phyloP scores from a whole-genome alignment of 208 protist genomes.

The Acanthamoeba lenticulata region DNA sequence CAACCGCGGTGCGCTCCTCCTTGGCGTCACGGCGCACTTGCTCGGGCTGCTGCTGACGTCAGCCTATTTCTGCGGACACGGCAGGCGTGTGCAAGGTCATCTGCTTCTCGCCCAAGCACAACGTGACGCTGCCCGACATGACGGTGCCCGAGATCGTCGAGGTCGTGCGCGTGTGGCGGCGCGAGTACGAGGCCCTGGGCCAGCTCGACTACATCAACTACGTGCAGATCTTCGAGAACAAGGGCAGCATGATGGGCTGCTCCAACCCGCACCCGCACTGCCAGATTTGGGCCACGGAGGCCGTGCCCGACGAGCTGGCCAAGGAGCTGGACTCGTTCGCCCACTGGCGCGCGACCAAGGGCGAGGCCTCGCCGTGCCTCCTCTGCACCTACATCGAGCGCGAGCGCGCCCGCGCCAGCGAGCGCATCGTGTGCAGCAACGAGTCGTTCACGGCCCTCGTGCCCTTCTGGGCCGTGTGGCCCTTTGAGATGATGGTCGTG shows the following conservation, averaged over 20 bases:
- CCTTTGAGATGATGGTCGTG: slow-evolving; percentile 78
- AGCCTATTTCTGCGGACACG: not conserved
- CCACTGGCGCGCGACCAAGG: slow-evolving; percentile 23
- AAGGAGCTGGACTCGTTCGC: slow-evolving; percentile 15
- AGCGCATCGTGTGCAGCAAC: slow-evolving; percentile 72
- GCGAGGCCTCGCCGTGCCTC: slow-evolving; percentile 53
- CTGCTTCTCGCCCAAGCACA: slow-evolving; percentile 80
- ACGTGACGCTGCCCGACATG: slow-evolving; percentile 75
- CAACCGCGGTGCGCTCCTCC: slow-evolving; percentile 55
- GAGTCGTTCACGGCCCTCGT: slow-evolving; percentile 75
- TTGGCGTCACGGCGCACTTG: not conserved
- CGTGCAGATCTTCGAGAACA: slow-evolving; percentile 83
- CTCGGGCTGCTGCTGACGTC: not conserved
- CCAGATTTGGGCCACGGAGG: slow-evolving; percentile 56
- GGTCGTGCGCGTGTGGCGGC: slow-evolving; percentile 73
- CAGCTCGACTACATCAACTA: slow-evolving; percentile 64
- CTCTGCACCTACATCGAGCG: slow-evolving; percentile 69
- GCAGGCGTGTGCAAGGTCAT: slow-evolving; percentile 74
- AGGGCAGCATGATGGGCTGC: slow-evolving; percentile 81
- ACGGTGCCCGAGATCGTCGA: slow-evolving; percentile 53
- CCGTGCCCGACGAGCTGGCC: not conserved
- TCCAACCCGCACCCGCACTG: slow-evolving; percentile 82
- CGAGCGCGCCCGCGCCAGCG: slow-evolving; percentile 45
- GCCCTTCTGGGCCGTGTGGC: slow-evolving; percentile 83
- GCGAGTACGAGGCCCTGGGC: slow-evolving; percentile 63